phyloP scores from a whole-genome alignment of 805 yeast species.

The Nakazawaea holstii region DNA sequence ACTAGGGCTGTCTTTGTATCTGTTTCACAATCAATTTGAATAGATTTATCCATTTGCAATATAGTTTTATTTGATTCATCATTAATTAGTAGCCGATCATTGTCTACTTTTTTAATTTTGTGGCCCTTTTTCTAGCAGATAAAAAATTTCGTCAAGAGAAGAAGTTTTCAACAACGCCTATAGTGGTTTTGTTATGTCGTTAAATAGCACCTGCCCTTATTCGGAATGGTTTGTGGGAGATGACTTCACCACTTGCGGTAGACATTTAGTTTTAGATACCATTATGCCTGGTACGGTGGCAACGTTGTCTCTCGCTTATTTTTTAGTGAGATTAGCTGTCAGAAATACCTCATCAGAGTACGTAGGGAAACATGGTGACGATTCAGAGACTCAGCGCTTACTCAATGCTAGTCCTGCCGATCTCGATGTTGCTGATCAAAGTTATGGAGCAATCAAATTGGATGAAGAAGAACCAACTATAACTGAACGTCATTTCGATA shows the following conservation, averaged over 20 bases:
- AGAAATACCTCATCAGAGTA: conserved; percentile 8
- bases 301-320: conserved; percentile 3
- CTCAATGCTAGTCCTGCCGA: neutral
- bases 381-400: conserved; percentile 11
- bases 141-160: too few species aligned
- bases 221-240: conserved; percentile 21
- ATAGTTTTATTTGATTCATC: too few species aligned
- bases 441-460: conserved; percentile 13
- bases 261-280: conserved; percentile 30
- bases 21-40: too few species aligned
- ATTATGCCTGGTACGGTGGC: conserved; percentile 13
- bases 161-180: too few species aligned
- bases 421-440: conserved; percentile 1
- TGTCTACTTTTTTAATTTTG: too few species aligned
- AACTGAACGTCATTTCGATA: conserved; percentile 61
- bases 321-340: conserved; percentile 1
- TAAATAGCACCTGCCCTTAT: neutral
- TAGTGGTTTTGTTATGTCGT: neutral
- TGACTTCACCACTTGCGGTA: conserved; percentile 44
- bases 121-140: too few species aligned
- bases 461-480: conserved; percentile 18
- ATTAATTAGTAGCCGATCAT: too few species aligned
- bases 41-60: too few species aligned
- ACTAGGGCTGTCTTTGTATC: too few species aligned
- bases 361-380: neutral